Evolutionary conservation across 2,329 filamentous ascomycete species (phyloP).

Genomic region (Diaporthe capsici): DNA sequence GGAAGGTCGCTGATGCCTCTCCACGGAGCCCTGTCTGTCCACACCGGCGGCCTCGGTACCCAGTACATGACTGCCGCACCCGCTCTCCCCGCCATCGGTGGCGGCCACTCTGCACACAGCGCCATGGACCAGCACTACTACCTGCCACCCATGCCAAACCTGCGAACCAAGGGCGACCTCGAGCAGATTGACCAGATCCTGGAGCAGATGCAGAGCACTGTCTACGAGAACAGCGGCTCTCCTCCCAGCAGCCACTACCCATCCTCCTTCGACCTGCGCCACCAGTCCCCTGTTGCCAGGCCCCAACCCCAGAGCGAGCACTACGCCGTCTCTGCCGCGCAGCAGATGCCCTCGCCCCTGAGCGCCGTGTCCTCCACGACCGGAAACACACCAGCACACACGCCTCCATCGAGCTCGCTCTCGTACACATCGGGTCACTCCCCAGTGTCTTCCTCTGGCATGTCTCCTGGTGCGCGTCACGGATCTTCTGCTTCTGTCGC

Average conservation of each 20-base stretch:
- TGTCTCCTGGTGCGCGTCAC: conserved; percentile 77
- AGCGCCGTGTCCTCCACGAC: conserved; percentile 69
- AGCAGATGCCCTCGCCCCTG: conserved; percentile 71
- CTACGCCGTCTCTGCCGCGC: conserved; percentile 63
- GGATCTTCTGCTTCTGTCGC: conserved; percentile 72
- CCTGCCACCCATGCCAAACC: conserved; percentile 86
- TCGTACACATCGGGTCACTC: conserved; percentile 86
- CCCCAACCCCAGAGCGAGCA: conserved; percentile 47
- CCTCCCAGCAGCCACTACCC: conserved; percentile 85
- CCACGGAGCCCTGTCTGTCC: conserved; percentile 77
- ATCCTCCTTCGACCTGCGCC: conserved; percentile 71
- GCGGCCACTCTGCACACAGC: conserved; percentile 66
- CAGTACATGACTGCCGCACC: conserved; percentile 67
- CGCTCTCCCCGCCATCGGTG: conserved; percentile 69
- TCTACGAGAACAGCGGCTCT: conserved; percentile 92
- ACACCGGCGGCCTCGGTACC: conserved; percentile 65
- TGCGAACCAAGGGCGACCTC: conserved; percentile 93
- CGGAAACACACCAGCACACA: conserved; percentile 80
- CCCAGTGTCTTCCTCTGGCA: conserved; percentile 77
- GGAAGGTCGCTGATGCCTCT: conserved; percentile 89
- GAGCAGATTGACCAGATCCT: conserved; percentile 95
- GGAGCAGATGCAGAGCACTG: conserved; percentile 94
- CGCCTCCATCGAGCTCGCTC: conserved; percentile 80
- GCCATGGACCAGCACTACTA: conserved; percentile 86
- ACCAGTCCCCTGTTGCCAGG: conserved; percentile 53